Base-by-base conservation (phyloP, 108 stramenopile species). In the Cyclotella baltica region DNA sequence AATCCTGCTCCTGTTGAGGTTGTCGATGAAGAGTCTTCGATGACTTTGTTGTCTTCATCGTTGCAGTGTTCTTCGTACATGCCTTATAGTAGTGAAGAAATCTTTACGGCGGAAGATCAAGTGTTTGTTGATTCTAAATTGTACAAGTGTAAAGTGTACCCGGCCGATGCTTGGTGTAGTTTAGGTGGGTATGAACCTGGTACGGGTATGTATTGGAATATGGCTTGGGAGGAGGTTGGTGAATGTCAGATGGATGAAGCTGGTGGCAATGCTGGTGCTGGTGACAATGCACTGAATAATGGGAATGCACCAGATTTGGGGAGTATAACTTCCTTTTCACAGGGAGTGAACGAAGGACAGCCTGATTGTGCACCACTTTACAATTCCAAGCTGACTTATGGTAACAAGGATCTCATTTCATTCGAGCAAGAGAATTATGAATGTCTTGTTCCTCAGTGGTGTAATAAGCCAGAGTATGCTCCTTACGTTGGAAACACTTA, bases 201-300 rank as follows among this genome's bases (percentile, higher is more conserved):
- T 10, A 20, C 4, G 4, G 62, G 63, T 10, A 28, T 47, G 33
- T 73, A 73, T 48, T 73, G 72, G 72, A 36, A 43, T 1, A 51
- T 65, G 47, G 72, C 72, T 52, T 73, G 72, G 72, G 59, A 61
- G 11, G 59, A 34, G 15, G 59, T 61, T 30, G 59, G 31, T 33
- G 59, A 31, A 31, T 61, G 59, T n/a, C 34, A 34, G 13, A 30
- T 33, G 33, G 59, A 61, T 34, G 59, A 30, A 22, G 19, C 16
- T 9, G 33, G 4, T 16, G 4, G 4, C n/a, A 19, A 4, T n/a
- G 4, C 51, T 52, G 4, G 4, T 52, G 51, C n/a, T n/a, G n/a
- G n/a, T n/a, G n/a, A n/a, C n/a, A n/a, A n/a, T n/a, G n/a, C n/a
- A n/a, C n/a, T n/a, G n/a, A n/a, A n/a, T n/a, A n/a, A n/a, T 19